A percentile compares a stretch with the other conserved stretches of the same genome.
phyloP scores from a whole-genome alignment of 148 eudicot species.

The Rhododendron ferrugineum region DNA sequence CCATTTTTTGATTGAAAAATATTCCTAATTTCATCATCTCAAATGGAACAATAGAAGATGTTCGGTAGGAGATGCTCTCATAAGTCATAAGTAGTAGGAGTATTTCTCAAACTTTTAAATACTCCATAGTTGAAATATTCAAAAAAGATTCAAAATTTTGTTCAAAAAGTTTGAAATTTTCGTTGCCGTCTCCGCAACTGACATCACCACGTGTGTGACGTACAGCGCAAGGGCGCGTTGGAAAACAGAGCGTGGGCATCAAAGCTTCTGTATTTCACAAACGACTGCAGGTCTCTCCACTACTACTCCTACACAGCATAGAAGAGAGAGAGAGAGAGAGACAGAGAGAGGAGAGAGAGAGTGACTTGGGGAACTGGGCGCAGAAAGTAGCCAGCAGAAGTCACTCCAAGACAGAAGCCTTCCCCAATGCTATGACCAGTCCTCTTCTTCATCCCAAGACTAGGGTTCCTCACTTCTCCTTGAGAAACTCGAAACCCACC shows the following conservation, averaged over 20 bases:
- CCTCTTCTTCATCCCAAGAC: conserved; percentile 1
- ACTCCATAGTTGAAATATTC: too few species aligned
- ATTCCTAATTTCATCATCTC: too few species aligned
- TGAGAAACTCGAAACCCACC: neutral
- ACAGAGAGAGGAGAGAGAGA: neutral
- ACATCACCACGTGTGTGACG: neutral
- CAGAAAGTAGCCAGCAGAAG: neutral
- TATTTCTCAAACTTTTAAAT: too few species aligned
- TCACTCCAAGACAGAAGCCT: neutral
- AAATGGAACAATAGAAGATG: too few species aligned
- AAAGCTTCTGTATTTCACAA: neutral
- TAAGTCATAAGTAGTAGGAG: too few species aligned
- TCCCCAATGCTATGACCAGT: neutral
- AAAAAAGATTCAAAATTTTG: neutral
- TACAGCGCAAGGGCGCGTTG: neutral
- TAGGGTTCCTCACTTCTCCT: neutral
- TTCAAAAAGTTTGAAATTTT: neutral
- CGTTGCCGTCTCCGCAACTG: neutral
- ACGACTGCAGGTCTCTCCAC: too few species aligned
- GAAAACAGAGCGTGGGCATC: neutral
- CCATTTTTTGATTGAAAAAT: too few species aligned
- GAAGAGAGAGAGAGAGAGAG: neutral
- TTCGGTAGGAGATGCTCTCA: too few species aligned
- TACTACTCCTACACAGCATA: neutral
- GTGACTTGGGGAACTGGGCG: conserved; percentile 6